Evolutionary conservation across 139 green algal genomes (phyloP), one percentile per base, ranked within the genome.

Genomic region (Yamagishiella unicocca): DNA sequence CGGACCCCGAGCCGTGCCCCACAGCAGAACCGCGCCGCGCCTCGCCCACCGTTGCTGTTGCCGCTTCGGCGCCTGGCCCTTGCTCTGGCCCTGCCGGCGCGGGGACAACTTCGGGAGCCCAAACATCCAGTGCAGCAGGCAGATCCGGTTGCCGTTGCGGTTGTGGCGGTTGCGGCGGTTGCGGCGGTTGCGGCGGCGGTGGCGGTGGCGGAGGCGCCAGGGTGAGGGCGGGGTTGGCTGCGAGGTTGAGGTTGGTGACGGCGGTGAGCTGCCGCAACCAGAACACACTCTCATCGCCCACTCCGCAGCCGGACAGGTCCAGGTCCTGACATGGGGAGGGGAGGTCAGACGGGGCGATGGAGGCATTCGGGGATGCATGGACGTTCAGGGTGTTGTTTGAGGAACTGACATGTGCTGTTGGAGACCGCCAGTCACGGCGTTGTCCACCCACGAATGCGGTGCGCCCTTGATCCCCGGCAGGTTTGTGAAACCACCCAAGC

Each of bases 261-360:
- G 61, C 61, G 22, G 61, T 76, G 29, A 85, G 79, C 40, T 85
- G 79, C 29, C 64, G 79, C 14, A 85, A 62, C 61, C 62, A 76
- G 21, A 42, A 7, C 31, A 85, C 17, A n/a, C 24, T 33, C 2
- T 27, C 62, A 42, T 85, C 79, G 29, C 21, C 64, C 2, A 76
- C 21, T 21, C 54, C 40, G 40, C 61, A 17, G 40, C 17, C 19
- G 3, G 79, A 64, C 3, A 85, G 17, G 42, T 85, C 62, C 62
- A 85, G 43, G 29, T 76, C 62, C 79, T 85, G 62, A 0, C 1
- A 24, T 53, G 70, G 6, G 33, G 25, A 8, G 62, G 35, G 62
- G 62, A 10, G 62, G 62, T 35, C 22, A 33, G n/a, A n/a, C n/a
- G 5, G 62, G 62, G 58, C 29, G 38, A 71, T n/a, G 62, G 62